These are phyloP conservation scores for Hypocreales sp. DNA, from an alignment of 2,329 filamentous ascomycete species.

Conservation along the genomic window DNA sequence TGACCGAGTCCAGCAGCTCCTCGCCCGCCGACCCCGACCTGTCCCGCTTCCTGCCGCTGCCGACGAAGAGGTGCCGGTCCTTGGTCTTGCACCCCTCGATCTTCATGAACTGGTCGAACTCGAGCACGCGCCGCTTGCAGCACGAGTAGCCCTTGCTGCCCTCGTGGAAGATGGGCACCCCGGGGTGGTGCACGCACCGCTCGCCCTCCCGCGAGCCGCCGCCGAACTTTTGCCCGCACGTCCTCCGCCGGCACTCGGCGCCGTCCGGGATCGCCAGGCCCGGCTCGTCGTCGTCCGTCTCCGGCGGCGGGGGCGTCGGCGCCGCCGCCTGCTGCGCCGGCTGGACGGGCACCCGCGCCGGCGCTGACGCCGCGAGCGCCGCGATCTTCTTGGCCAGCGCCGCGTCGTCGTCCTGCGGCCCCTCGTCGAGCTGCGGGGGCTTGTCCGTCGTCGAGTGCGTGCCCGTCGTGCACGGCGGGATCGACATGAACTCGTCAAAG, in stretches of 20 bases:
- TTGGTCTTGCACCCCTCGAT: conserved; percentile 84
- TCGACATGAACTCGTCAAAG: conserved; percentile 93
- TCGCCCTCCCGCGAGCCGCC: conserved; percentile 49
- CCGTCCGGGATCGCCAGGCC: conserved; percentile 56
- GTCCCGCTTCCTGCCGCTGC: conserved; percentile 54
- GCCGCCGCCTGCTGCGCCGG: conserved; percentile 30
- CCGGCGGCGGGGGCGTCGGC: conserved; percentile 46
- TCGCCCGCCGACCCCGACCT: conserved; percentile 36
- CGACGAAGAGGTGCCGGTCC: conserved; percentile 69
- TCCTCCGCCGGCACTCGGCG: conserved; percentile 61
- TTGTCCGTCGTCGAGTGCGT: conserved; percentile 79
- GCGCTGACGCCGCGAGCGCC: conserved; percentile 27
- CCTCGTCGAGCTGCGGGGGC: conserved; percentile 46
- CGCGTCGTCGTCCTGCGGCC: conserved; percentile 25
- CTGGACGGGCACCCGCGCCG: conserved; percentile 22
- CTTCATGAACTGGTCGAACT: conserved; percentile 97
- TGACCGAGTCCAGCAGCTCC: conserved; percentile 63
- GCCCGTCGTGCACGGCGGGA: conserved; percentile 83
- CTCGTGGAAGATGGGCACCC: conserved; percentile 88
- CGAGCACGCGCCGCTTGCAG: conserved; percentile 86
- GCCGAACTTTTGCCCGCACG: conserved; percentile 54
- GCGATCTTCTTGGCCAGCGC: conserved; percentile 31
- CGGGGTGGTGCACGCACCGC: conserved; percentile 77
- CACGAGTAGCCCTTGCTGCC: conserved; percentile 96
- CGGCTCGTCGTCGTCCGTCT: conserved; percentile 80